Conservation (phyloP, 2,329 filamentous ascomycete genomes). For the Claviceps digitariae region DNA sequence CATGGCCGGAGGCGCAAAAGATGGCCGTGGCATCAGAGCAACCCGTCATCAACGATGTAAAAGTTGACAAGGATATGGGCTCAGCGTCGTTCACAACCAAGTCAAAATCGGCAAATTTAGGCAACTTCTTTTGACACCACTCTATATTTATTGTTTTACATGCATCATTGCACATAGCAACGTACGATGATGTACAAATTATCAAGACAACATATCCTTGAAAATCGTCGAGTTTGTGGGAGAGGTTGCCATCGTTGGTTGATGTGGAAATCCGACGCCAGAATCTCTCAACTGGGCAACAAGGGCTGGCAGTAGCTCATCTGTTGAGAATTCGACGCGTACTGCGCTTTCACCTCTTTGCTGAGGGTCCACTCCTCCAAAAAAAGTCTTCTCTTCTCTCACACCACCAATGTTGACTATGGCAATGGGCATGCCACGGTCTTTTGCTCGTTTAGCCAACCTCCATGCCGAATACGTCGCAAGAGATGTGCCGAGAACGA, state of each 20-base stretch:
- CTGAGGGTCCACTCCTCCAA: slow-evolving; percentile 37
- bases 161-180: slow-evolving; percentile 7
- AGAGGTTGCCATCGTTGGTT: background rate
- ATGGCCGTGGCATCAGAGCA: slow-evolving; percentile 2
- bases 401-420: slow-evolving; percentile 82
- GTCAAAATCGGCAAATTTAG: slow-evolving; percentile 21
- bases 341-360: slow-evolving; percentile 39
- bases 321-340: slow-evolving; percentile 43
- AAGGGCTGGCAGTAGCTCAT: slow-evolving; percentile 42
- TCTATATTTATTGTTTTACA: slow-evolving; percentile 8
- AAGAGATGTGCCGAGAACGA: slow-evolving; percentile 78
- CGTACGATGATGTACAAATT: slow-evolving; percentile 8
- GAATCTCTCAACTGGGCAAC: slow-evolving; percentile 33
- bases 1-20: background rate
- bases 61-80: slow-evolving; percentile 2
- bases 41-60: slow-evolving; percentile 4
- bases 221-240: slow-evolving; percentile 23
- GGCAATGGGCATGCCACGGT: slow-evolving; percentile 71
- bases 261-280: background rate
- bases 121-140: slow-evolving; percentile 35
- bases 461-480: slow-evolving; percentile 95
- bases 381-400: slow-evolving; percentile 63
- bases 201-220: slow-evolving; percentile 47
- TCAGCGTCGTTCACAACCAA: slow-evolving; percentile 12
- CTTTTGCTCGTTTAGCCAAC: slow-evolving; percentile 68